These are phyloP conservation scores for Ilyonectria destructans DNA, from an alignment of 2,329 filamentous ascomycete genomes.

Conservation along the genomic window DNA sequence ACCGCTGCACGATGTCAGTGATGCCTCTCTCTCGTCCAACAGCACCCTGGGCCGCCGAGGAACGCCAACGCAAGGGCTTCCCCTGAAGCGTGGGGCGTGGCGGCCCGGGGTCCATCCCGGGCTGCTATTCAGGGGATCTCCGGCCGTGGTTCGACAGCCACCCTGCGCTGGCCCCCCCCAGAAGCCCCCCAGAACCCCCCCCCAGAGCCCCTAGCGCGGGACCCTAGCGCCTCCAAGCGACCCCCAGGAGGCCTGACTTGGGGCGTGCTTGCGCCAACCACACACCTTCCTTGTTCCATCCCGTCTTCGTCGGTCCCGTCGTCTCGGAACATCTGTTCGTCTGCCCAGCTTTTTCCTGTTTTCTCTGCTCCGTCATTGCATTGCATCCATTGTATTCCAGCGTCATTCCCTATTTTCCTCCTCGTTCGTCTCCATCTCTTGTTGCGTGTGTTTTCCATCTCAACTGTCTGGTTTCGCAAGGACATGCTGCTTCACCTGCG, in stretches of 20 bases:
- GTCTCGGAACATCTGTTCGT: slow-evolving; percentile 4
- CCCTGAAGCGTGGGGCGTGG: slow-evolving; percentile 29
- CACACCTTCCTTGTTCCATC: slow-evolving; percentile 34
- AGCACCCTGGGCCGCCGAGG: background rate
- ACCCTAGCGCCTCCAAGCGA: too few relatives aligned
- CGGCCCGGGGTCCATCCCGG: slow-evolving; percentile 25
- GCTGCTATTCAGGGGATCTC: slow-evolving; percentile 43
- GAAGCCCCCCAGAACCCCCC: too few relatives aligned
- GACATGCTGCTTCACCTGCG: slow-evolving; percentile 49
- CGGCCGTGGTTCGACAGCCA: slow-evolving; percentile 38
- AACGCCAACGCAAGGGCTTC: slow-evolving; percentile 15
- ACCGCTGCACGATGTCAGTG: background rate
- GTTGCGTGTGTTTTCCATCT: slow-evolving; percentile 26
- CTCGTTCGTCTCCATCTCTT: slow-evolving; percentile 32
- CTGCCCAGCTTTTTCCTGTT: background rate
- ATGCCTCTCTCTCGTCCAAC: background rate
- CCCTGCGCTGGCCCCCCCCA: background rate
- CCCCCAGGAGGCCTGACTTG: background rate
- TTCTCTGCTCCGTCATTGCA: slow-evolving; percentile 30
- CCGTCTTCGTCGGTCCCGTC: slow-evolving; percentile 39
- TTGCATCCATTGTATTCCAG: slow-evolving; percentile 41
- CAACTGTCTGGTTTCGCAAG: slow-evolving; percentile 34
- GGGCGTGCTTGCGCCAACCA: slow-evolving; percentile 4
- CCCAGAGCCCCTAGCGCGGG: background rate
- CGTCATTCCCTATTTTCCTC: slow-evolving; percentile 38